phyloP scores from a whole-genome alignment of 805 yeast genomes.

The Tetrapisispora fleetii region DNA sequence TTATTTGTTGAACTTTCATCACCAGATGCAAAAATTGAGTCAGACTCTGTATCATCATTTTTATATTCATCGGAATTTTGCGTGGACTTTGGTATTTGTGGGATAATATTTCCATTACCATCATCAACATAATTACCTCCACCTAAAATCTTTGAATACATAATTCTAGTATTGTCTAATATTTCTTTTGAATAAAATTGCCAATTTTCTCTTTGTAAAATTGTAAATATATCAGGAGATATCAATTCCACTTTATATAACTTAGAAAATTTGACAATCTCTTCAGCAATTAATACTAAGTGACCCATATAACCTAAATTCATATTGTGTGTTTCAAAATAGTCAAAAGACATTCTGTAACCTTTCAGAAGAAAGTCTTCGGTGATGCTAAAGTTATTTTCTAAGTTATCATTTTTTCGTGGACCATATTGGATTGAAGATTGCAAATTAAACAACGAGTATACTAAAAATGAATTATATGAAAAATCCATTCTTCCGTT shows the following conservation, averaged over 20 bases:
- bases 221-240: slow-evolving; percentile 22
- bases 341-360: slow-evolving; percentile 46
- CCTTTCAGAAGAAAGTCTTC: slow-evolving; percentile 53
- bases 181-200: slow-evolving; percentile 21
- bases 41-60: not conserved
- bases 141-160: slow-evolving; percentile 30
- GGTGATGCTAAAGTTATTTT: slow-evolving; percentile 44
- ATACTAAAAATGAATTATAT: slow-evolving; percentile 65
- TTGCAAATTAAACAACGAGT: slow-evolving; percentile 21
- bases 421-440: slow-evolving; percentile 13
- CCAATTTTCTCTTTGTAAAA: slow-evolving; percentile 21
- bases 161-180: slow-evolving; percentile 25
- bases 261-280: slow-evolving; percentile 73
- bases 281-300: slow-evolving; percentile 85
- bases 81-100: slow-evolving; percentile 12
- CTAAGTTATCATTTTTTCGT: not conserved
- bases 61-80: slow-evolving; percentile 1
- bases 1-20: not conserved
- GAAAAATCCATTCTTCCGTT: slow-evolving; percentile 82
- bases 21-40: not conserved
- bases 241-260: slow-evolving; percentile 31
- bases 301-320: slow-evolving; percentile 97
- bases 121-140: slow-evolving; percentile 28
- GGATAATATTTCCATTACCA: slow-evolving; percentile 21
- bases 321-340: slow-evolving; percentile 49